Base-by-base conservation (phyloP, 768 basidiomycete genomes). In the Cystobasidium onofrii region DNA sequence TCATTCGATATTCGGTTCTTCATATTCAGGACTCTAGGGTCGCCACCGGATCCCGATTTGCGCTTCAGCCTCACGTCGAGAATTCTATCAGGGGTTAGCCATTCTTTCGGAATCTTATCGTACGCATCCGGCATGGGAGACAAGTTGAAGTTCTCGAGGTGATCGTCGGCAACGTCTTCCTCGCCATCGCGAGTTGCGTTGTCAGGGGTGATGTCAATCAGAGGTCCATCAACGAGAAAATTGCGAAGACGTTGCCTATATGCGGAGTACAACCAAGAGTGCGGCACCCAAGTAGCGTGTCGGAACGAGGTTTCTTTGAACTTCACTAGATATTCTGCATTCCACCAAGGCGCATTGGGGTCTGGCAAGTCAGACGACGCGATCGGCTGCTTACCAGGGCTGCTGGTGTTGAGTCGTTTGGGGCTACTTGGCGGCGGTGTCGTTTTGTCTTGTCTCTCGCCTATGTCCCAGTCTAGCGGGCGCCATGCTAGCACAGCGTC, bases 51-150 rank as follows among this genome's bases (percentile, higher is more conserved):
- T 81, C 79, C 69, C 82, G 77, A 13, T 72, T 77, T 79, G 79
- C 66, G 75, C 54, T 39, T 0, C 64, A 77, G 76, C 57, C 78
- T 82, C 86, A 89, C 83, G 76, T 96, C 91, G 39, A 99, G 84
- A 31, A 98, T 84, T n/a, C 94, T 88, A 78, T 95, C 93, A n/a
- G 92, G 84, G 0, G 89, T 91, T 81, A 88, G 89, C 95, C 95
- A 97, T 7, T 86, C 83, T 0, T 82, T 82, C 7, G 92, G 91
- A 33, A 74, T 74, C 20, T 46, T 20, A 4, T 67, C 54, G 23
- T 69, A 23, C 10, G 73, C 52, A 31, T 39, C 3, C 15, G 75
- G 73, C 15, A 33, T 46, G 2, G 73, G 55, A n/a, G 31, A 36
- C 12, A 75, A 60, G 25, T 73, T 60, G 44, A 65, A 75, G 6